Evolutionary conservation across 495 filamentous ascomycete genomes (phyloP), one percentile per base, ranked within the genome.

Genomic region (Daldinia grandis): DNA sequence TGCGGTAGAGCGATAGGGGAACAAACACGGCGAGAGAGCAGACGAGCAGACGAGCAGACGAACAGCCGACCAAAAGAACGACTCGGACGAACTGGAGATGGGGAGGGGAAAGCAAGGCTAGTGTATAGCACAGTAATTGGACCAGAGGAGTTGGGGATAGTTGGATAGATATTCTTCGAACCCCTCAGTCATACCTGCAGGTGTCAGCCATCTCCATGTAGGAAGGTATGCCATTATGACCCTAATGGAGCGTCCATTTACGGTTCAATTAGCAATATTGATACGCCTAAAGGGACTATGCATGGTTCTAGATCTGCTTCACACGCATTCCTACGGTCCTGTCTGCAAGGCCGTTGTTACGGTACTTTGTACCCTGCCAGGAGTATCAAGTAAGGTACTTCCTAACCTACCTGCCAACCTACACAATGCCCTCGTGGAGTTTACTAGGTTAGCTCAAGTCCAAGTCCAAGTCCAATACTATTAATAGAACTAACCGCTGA

Each of bases 241-340:
- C 7, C 15, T 44, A 44, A 44, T 44, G 7, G 3, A 35, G 33
- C 10, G 12, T 35, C 33, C 33, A 14, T 35, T 3, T 35, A 35
- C 33, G 33, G 33, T 14, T 14, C 33, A 35, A 4, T 35, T 14
- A 35, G 4, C 33, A 35, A 35, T 35, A 44, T 44, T 21, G 40
- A 44, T 8, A 19, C 5, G 17, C 40, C 17, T 17, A 44, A 44
- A 44, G 17, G 7, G 15, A 44, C 40, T 19, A 19, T 21, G 8
- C 40, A 44, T 44, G 40, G 40, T 44, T 17, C 40, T 44, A 44
- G 33, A 44, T 44, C 40, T 44, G 40, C 33, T 44, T 44, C 40
- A 44, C 17, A 44, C n/a, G n/a, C 7, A 8, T 44, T 21, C 40
- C n/a, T 44, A 44, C 40, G 40, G 6, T 17, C 40, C n/a, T 44